phyloP scores from a whole-genome alignment of 1,284 basidiomycete species.

The Cryptococcus maquisensis region DNA sequence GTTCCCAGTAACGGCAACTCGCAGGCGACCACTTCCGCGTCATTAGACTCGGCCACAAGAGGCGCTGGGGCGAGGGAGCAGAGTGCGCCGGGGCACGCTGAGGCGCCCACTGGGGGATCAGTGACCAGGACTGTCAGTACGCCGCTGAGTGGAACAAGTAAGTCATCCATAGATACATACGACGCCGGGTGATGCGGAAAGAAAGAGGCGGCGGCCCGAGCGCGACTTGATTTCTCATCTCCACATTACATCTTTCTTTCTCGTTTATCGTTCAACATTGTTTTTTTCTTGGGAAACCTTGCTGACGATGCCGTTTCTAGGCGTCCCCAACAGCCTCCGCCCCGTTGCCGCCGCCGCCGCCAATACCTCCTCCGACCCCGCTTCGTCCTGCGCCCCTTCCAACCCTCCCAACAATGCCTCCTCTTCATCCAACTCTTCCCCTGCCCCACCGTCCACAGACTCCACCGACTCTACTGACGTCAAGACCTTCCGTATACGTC shows the following conservation, averaged over 20 bases:
- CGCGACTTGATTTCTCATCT: not conserved
- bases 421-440: not conserved
- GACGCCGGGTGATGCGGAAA: not conserved
- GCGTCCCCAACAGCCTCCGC: not conserved
- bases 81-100: not conserved
- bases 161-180: not conserved
- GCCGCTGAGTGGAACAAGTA: slow-evolving; percentile 14
- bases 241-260: not conserved
- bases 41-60: not conserved
- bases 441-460: not conserved
- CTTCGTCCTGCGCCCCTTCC: not conserved
- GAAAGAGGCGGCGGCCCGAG: no score
- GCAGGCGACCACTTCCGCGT: not conserved
- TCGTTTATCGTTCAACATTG: not conserved
- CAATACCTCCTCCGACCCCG: not conserved
- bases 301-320: not conserved
- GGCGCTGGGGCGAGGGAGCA: not conserved
- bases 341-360: not conserved
- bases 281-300: not conserved
- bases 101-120: slow-evolving; percentile 7
- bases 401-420: not conserved
- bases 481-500: slow-evolving; percentile 58
- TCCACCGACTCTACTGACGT: not conserved
- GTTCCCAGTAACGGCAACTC: not conserved
- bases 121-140: slow-evolving; percentile 41